Conservation (phyloP, 1,284 basidiomycete genomes). For the Rhodotorula sp. region DNA sequence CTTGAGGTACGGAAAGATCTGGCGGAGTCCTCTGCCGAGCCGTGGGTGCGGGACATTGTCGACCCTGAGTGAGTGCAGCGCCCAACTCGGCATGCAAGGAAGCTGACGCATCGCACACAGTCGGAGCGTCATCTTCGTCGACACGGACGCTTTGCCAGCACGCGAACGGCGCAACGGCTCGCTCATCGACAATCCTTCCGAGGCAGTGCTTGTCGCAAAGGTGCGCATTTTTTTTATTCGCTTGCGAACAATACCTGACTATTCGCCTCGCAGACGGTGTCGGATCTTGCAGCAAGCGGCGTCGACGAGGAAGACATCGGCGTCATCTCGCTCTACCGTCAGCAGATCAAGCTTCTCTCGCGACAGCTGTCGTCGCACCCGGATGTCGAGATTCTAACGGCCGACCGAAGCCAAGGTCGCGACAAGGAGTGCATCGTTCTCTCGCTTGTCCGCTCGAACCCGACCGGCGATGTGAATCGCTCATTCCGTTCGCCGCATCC, state of each 20-base stretch:
- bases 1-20: constrained; percentile 55
- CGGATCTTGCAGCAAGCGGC: constrained; percentile 65
- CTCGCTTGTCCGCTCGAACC: constrained; percentile 86
- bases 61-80: constrained; percentile 58
- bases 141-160: constrained; percentile 78
- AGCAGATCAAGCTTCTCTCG: constrained; percentile 84
- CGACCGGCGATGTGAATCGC: constrained; percentile 61
- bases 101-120: constrained; percentile 51
- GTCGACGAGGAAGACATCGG: constrained; percentile 71
- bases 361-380: constrained; percentile 56
- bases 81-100: not conserved
- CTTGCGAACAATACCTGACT: constrained; percentile 28
- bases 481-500: not conserved
- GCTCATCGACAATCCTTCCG: constrained; percentile 80
- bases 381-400: constrained; percentile 85
- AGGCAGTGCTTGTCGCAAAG: constrained; percentile 59
- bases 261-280: constrained; percentile 61
- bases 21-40: not conserved
- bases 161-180: constrained; percentile 77
- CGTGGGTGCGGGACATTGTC: constrained; percentile 70
- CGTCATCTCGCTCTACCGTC: constrained; percentile 86
- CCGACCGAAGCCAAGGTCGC: constrained; percentile 90
- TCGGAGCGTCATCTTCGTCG: constrained; percentile 82
- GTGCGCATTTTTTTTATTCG: constrained; percentile 43
- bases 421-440: constrained; percentile 96